A percentile compares a stretch with the other conserved stretches of the same genome.
Evolutionary conservation across 352 stramenopile genomes (phyloP).

Genomic region (Globisporangium iwayamae): DNA sequence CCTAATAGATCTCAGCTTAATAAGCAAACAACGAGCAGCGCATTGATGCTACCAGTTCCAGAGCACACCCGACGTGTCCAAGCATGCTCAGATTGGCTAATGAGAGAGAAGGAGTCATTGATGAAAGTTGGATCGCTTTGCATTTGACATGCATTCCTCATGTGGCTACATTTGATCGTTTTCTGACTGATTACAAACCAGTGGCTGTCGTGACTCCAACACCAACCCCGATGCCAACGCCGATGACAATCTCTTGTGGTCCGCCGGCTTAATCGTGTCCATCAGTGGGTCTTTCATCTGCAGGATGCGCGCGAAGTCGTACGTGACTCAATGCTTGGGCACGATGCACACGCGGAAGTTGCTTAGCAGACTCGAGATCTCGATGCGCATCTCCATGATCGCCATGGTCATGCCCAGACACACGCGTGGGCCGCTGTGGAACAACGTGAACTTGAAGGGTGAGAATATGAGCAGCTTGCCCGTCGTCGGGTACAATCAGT

Average conservation of each 20-base stretch:
- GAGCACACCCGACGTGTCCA: no score
- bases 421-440: constrained; percentile 44
- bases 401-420: constrained; percentile 35
- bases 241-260: background rate
- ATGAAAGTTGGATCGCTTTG: no score
- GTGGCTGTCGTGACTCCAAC: background rate
- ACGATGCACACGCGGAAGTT: background rate
- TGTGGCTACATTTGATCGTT: no score
- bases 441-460: constrained; percentile 45
- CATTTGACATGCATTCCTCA: no score
- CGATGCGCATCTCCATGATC: background rate
- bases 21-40: no score
- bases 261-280: background rate
- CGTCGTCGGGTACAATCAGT: constrained; percentile 32
- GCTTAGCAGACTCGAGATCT: background rate
- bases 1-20: no score
- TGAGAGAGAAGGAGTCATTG: no score
- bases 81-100: no score
- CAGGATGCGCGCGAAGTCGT: background rate
- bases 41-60: no score
- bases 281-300: background rate
- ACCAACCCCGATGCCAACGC: no score
- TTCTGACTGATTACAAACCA: background rate
- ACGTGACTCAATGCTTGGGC: background rate
- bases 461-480: constrained; percentile 25